A percentile compares a stretch with the other conserved stretches of the same genome.
Evolutionary conservation across 768 basidiomycete genomes (phyloP).

Genomic region (Trametes punicea): DNA sequence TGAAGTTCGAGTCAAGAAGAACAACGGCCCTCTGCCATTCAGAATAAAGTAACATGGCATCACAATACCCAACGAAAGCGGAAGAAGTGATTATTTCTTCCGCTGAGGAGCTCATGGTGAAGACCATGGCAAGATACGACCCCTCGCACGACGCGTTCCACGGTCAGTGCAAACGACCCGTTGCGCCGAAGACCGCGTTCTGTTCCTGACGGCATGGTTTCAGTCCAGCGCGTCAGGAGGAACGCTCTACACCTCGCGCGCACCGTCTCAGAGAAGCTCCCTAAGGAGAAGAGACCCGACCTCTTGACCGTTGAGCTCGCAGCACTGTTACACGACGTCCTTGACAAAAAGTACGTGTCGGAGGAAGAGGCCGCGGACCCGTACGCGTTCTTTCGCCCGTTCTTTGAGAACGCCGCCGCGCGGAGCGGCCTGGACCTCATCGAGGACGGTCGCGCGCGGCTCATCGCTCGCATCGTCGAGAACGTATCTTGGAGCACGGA

Average conservation of each 20-base stretch:
- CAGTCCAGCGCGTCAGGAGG: constrained; percentile 80
- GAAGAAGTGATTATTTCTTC: constrained; percentile 52
- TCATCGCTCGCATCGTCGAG: constrained; percentile 62
- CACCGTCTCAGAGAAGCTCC: constrained; percentile 29
- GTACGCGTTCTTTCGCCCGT: constrained; percentile 63
- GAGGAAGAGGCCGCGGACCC: constrained; percentile 52
- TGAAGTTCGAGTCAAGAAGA: no score
- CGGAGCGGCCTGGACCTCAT: constrained; percentile 53
- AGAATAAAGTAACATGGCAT: neutral
- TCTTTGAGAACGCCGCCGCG: constrained; percentile 43
- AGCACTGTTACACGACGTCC: constrained; percentile 84
- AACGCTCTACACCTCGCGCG: constrained; percentile 70
- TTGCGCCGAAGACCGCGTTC: neutral
- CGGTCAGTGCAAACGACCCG: constrained; percentile 41
- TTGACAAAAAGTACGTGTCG: constrained; percentile 82
- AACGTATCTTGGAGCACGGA: constrained; percentile 88
- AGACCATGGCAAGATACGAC: constrained; percentile 75
- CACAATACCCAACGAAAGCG: constrained; percentile 45
- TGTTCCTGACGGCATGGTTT: neutral
- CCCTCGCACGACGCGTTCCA: constrained; percentile 80
- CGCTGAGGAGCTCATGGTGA: constrained; percentile 67
- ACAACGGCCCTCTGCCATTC: neutral
- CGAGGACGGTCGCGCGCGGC: constrained; percentile 53
- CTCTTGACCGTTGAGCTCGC: constrained; percentile 77
- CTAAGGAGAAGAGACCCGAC: constrained; percentile 47